Conservation (phyloP, 2,329 filamentous ascomycete genomes). For the Diaporthe amygdali region DNA sequence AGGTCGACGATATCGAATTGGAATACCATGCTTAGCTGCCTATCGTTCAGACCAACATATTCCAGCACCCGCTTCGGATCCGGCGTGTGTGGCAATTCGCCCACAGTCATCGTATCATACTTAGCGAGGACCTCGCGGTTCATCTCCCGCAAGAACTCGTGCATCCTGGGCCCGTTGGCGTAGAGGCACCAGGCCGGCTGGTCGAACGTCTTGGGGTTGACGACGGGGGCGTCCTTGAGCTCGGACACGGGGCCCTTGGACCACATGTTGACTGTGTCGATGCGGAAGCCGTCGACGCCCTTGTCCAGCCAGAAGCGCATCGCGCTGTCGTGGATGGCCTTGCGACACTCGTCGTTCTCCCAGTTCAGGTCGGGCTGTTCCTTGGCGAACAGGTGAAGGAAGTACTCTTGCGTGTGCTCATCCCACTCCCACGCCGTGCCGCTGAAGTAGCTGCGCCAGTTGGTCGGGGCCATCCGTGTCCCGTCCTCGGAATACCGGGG, state of each 20-base stretch:
- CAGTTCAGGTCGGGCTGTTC: conserved; percentile 88
- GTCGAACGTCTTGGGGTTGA: conserved; percentile 48
- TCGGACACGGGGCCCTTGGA: conserved; percentile 56
- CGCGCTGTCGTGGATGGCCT: conserved; percentile 72
- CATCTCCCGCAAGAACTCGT: conserved; percentile 73
- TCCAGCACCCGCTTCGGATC: conserved; percentile 60
- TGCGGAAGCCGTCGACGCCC: conserved; percentile 76
- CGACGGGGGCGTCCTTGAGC: conserved; percentile 63
- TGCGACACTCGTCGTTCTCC: conserved; percentile 71
- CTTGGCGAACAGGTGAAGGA: conserved; percentile 75
- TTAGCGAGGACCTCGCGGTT: conserved; percentile 58
- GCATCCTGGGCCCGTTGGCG: conserved; percentile 72
- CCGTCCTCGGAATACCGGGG: conserved; percentile 55
- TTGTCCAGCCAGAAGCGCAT: conserved; percentile 82
- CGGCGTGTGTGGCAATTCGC: conserved; percentile 70
- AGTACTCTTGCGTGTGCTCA: conserved; percentile 75
- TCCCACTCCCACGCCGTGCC: conserved; percentile 74
- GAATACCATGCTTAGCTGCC: conserved; percentile 73
- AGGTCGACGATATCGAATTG: conserved; percentile 70
- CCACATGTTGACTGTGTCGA: conserved; percentile 77
- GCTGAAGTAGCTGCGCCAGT: conserved; percentile 71
- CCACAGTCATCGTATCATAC: conserved; percentile 73
- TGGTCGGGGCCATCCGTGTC: conserved; percentile 72
- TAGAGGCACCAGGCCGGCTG: conserved; percentile 64
- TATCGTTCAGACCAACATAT: conserved; percentile 63